Base-by-base conservation (phyloP, 1,284 basidiomycete genomes). In the Ganoderma leucocontextum region DNA sequence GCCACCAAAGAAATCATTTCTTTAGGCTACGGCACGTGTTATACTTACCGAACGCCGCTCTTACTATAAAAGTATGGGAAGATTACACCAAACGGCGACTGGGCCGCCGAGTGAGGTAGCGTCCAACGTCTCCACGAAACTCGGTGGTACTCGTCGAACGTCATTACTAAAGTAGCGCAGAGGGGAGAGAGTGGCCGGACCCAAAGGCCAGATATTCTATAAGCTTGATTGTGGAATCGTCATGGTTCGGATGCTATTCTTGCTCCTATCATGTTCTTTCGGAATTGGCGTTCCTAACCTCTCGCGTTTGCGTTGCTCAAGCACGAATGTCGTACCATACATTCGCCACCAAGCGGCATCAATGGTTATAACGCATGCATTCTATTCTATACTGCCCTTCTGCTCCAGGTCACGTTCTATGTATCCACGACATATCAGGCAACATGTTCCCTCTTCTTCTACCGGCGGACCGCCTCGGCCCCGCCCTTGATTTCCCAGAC, bases 401-500 rank as follows among this genome's bases (percentile, higher is more conserved):
- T 36, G n/a, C 39, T 33, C 59, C 17, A 4, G 29, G 35, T 36
- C 35, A 58, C 33, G 55, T 38, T 33, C 55, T 58, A 38, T 44
- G 42, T 62, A 15, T 62, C 60, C 60, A 44, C 39, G 59, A 42
- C 39, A 41, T 41, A 41, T 60, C 35, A 41, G 63, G 55, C 57
- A 59, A 64, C 49, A 13, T 12, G 29, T 57, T 64, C 53, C 62
- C 62, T 33, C 52, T 38, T 25, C 35, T 29, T 62, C 49, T 66
- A 71, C 33, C 70, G 65, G 38, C 53, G 64, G 41, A 53, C 64
- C 13, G 64, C 53, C 41, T 25, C 38, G 29, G 61, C 67, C 41
- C 39, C 64, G 33, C n/a, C 62, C 67, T 66, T 68, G 57, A 74
- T 61, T 63, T 79, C 80, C 82, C 82, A 84, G 22, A 83, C 81